Evolutionary conservation across 1,284 basidiomycete genomes (phyloP), one percentile per base, ranked within the genome.

Genomic region (Hypsizygus ulmarius): DNA sequence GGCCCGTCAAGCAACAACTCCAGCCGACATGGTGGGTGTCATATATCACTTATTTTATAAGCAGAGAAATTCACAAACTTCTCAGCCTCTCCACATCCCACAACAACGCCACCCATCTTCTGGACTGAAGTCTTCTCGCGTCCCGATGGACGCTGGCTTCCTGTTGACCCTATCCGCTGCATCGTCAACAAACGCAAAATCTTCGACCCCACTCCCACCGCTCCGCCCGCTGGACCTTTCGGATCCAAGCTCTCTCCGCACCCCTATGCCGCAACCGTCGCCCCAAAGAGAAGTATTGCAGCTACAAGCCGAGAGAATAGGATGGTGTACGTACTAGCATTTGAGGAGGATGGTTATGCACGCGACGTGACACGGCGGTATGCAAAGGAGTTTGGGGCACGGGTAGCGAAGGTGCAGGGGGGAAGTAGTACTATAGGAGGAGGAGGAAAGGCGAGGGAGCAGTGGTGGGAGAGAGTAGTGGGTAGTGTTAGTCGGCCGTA

Each of bases 61-160:
- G 16, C 28, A 42, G 36, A 49, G 42, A 50, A 8, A 44, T 28
- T 45, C 25, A 15, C 36, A 45, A 11, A 32, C 8, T 35, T 4
- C 21, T 11, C 56, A 73, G 70, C 57, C 21, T 65, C 70, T 9
- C 65, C 71, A 34, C 77, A 85, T 64, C 84, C 83, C 32, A 69
- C 67, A 16, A 69, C 60, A 28, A 77, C 82, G n/a, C 88, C 94
- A 1, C 97, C 96, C 0, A 87, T 96, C 2, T 93, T 95, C 67
- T 99, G 96, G 97, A 93, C 91, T 1, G 97, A 99, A 67, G 91
- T 97, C 0, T 99, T 95, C 68, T 95, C 91, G 21, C 84, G 91
- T 14, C 84, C 94, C 1, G 94, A 97, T 67, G 84, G 82, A 38
- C 83, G 85, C 34, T 99, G 96, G 96, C 74, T 98, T 14, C 88